Conservation (phyloP, 306 rosid species). For the Rubus idaeus region DNA sequence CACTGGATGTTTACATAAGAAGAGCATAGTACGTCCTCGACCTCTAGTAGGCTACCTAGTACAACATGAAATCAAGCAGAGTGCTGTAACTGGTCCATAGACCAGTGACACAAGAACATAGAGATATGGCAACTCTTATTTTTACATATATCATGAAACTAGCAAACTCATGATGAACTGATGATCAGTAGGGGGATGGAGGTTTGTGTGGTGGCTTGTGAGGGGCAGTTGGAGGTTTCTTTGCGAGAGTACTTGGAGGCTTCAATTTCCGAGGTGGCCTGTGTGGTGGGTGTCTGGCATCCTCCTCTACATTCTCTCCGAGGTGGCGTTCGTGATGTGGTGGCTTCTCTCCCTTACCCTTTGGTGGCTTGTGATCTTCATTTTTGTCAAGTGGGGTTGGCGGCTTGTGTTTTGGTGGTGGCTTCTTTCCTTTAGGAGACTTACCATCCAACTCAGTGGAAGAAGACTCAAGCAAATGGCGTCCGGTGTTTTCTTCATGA, state of each 20-base stretch:
- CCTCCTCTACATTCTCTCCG: neutral
- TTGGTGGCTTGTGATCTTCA: conserved; percentile 1
- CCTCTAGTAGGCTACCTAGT: no score
- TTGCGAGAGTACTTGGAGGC: neutral
- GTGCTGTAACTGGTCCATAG: no score
- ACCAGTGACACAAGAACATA: no score
- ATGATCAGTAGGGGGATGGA: neutral
- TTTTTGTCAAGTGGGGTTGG: conserved; percentile 3
- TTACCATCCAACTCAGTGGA: neutral
- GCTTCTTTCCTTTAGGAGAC: neutral
- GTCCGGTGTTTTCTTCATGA: neutral
- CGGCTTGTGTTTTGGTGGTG: conserved; percentile 6
- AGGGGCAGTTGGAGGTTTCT: neutral
- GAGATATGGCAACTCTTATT: neutral
- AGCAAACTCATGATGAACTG: neutral
- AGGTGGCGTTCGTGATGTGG: conserved; percentile 2
- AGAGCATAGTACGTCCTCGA: no score
- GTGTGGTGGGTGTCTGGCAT: neutral
- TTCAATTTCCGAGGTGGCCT: conserved; percentile 12
- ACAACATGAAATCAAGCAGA: no score
- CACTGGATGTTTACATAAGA: no score
- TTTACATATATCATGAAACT: neutral
- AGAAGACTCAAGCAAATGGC: neutral
- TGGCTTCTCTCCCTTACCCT: conserved; percentile 11
- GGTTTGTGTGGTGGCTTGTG: conserved; percentile 14